Evolutionary conservation across 352 stramenopile species (phyloP).

Genomic region (Globisporangium nodosum): DNA sequence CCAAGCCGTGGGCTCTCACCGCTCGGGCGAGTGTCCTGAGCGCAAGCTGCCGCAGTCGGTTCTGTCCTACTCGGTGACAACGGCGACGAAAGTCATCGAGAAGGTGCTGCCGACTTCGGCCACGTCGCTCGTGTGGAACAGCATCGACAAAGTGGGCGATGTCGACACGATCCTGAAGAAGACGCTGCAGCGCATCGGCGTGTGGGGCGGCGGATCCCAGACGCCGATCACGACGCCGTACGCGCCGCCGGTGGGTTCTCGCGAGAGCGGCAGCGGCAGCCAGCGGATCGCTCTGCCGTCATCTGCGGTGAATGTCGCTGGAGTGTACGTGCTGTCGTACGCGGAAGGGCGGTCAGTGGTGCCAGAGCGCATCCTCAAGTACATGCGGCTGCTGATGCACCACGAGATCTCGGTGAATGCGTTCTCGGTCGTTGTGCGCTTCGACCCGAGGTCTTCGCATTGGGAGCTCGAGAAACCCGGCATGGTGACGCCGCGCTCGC

Average conservation of each 20-base stretch:
- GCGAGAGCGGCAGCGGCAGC: constrained; percentile 5
- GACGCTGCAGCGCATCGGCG: constrained; percentile 61
- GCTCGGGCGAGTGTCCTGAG: constrained; percentile 49
- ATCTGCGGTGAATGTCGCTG: constrained; percentile 21
- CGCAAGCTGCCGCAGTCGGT: constrained; percentile 30
- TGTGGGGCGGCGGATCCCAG: constrained; percentile 79
- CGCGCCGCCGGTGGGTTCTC: constrained; percentile 10
- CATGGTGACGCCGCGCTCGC: constrained; percentile 72
- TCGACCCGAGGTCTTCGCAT: constrained; percentile 59
- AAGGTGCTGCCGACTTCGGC: constrained; percentile 47
- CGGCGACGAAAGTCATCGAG: constrained; percentile 59
- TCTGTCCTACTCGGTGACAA: constrained; percentile 64
- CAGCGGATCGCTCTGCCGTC: constrained; percentile 7
- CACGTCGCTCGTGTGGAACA: constrained; percentile 44
- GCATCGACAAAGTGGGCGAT: constrained; percentile 70
- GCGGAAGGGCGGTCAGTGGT: constrained; percentile 66
- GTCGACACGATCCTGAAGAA: constrained; percentile 64
- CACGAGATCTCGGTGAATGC: constrained; percentile 81
- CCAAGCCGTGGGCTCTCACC: constrained; percentile 42
- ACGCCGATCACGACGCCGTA: constrained; percentile 80
- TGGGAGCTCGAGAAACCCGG: constrained; percentile 75
- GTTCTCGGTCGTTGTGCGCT: constrained; percentile 75
- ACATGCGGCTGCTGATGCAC: constrained; percentile 84
- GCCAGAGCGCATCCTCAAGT: constrained; percentile 75
- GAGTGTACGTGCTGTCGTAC: constrained; percentile 78